These are phyloP conservation scores for Colletotrichum destructivum DNA, from an alignment of 2,329 filamentous ascomycete genomes.

Conservation along the genomic window DNA sequence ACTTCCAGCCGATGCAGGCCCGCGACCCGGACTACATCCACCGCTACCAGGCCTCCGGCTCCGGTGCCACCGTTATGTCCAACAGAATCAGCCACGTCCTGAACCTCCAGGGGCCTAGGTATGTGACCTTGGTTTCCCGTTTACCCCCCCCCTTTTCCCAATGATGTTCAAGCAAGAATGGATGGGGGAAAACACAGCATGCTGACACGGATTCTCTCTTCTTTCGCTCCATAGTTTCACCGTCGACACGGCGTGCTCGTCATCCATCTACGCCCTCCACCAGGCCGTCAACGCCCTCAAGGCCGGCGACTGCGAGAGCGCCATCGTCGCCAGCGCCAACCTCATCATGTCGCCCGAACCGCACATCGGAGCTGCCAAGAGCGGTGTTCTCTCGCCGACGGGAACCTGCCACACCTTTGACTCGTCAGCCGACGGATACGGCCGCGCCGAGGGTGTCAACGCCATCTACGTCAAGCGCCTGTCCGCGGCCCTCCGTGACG, in stretches of 20 bases:
- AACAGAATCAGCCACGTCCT: conserved; percentile 43
- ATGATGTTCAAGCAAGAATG: too few species aligned
- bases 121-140: too few species aligned
- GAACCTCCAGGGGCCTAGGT: too few species aligned
- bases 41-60: conserved; percentile 46
- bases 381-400: conserved; percentile 44
- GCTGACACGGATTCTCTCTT: too few species aligned
- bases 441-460: conserved; percentile 49
- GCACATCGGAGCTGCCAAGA: conserved; percentile 20
- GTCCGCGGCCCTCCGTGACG: conserved; percentile 46
- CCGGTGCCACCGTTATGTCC: conserved; percentile 52
- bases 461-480: conserved; percentile 53
- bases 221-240: too few species aligned
- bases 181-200: rapidly evolving
- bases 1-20: conserved; percentile 44
- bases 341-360: conserved; percentile 48
- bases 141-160: too few species aligned
- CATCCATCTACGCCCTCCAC: conserved; percentile 50
- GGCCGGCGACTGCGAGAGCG: conserved; percentile 50
- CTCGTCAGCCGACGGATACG: conserved; percentile 52
- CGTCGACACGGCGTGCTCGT: conserved; percentile 22
- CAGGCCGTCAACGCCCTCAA: conserved; percentile 51
- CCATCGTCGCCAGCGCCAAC: conserved; percentile 55
- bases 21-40: conserved; percentile 36
- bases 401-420: conserved; percentile 53